These are phyloP conservation scores for Trichoderma guizhouense DNA, from an alignment of 2,329 filamentous ascomycete genomes.

Conservation along the genomic window DNA sequence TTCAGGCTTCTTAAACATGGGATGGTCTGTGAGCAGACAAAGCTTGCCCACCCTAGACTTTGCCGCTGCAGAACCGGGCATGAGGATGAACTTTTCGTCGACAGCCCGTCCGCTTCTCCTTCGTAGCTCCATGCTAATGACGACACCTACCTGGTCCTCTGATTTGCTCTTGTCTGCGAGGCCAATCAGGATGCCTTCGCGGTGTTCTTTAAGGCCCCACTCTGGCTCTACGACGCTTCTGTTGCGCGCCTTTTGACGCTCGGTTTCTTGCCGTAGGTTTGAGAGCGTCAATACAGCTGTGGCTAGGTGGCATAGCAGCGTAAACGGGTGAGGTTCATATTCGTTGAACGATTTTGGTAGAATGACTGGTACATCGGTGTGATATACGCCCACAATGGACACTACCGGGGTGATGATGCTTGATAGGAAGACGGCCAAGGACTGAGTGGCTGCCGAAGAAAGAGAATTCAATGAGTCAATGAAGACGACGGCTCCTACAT, in stretches of 20 bases:
- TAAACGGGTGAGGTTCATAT: conserved; percentile 67
- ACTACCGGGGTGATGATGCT: conserved; percentile 62
- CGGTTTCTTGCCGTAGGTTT: conserved; percentile 70
- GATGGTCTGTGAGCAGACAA: conserved; percentile 72
- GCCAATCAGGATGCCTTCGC: conserved; percentile 75
- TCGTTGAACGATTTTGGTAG: conserved; percentile 43
- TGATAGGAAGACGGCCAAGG: conserved; percentile 66
- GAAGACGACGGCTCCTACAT: conserved; percentile 66
- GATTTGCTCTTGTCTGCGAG: conserved; percentile 49
- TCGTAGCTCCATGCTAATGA: conserved; percentile 82
- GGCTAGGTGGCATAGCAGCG: conserved; percentile 76
- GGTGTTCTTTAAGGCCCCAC: conserved; percentile 73
- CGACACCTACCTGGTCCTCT: conserved; percentile 48
- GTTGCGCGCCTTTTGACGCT: conserved; percentile 70
- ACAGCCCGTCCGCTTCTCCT: conserved; percentile 78
- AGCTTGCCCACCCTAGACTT: conserved; percentile 29
- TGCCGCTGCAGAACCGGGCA: conserved; percentile 26
- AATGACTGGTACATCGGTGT: conserved; percentile 69
- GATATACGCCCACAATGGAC: conserved; percentile 77
- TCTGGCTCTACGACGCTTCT: conserved; percentile 71
- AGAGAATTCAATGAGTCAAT: conserved; percentile 77
- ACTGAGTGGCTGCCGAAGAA: conserved; percentile 48
- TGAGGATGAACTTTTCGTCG: conserved; percentile 60
- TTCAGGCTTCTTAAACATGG: conserved; percentile 56
- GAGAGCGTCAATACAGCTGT: conserved; percentile 77